Percentiles rank a stretch among this genome's conserved stretches.
Conservation (phyloP, 805 yeast species). For the Dipodascopsis uninucleata region DNA sequence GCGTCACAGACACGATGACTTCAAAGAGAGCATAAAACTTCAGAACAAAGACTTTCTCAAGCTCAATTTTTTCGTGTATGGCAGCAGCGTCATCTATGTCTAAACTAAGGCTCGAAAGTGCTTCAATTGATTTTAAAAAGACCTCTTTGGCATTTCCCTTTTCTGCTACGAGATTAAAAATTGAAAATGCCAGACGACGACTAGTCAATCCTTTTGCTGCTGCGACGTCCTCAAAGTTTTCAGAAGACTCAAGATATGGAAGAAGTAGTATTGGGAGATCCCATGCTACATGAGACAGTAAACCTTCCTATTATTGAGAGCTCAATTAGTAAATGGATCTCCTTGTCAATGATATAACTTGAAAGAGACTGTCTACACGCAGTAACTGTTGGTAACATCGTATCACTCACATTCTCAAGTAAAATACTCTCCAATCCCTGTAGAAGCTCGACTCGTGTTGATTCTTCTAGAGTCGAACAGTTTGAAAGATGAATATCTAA, state of each 20-base stretch:
- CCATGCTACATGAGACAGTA: slow-evolving; percentile 79
- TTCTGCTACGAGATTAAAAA: slow-evolving; percentile 61
- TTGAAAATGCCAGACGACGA: slow-evolving; percentile 41
- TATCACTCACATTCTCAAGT: slow-evolving; percentile 27
- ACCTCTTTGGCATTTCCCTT: slow-evolving; percentile 80
- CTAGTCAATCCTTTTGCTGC: slow-evolving; percentile 27
- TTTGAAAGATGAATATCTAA: slow-evolving; percentile 58
- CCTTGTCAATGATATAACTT: no score
- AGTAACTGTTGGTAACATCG: no score
- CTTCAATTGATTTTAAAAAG: slow-evolving; percentile 65
- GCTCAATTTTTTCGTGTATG: slow-evolving; percentile 22
- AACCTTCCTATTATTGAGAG: slow-evolving; percentile 45
- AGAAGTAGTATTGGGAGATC: slow-evolving; percentile 74
- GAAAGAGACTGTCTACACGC: no score
- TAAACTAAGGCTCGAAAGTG: slow-evolving; percentile 44
- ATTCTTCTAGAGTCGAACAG: slow-evolving; percentile 44
- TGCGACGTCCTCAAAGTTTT: slow-evolving; percentile 17
- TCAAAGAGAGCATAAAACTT: slow-evolving; percentile 67
- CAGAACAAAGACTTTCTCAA: slow-evolving; percentile 43
- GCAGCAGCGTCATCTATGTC: slow-evolving; percentile 29
- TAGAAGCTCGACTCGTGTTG: slow-evolving; percentile 52
- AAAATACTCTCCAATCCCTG: slow-evolving; percentile 46
- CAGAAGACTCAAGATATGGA: slow-evolving; percentile 44
- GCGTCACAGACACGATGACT: slow-evolving; percentile 48
- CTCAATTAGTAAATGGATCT: no score